These are phyloP conservation scores for Erigeron canadensis DNA, from an alignment of 129 eudicot species.

Conservation along the genomic window DNA sequence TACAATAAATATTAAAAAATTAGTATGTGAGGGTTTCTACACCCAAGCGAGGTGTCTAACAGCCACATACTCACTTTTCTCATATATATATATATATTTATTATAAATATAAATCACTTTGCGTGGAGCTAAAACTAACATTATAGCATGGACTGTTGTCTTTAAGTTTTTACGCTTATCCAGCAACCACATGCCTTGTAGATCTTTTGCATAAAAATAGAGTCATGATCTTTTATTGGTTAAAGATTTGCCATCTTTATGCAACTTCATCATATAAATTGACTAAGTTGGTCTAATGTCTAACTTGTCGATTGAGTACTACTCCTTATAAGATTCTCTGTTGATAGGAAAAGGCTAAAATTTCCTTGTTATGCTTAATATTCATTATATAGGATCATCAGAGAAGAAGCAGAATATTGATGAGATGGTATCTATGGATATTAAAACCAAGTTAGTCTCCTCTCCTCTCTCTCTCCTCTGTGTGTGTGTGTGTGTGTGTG, in stretches of 20 bases:
- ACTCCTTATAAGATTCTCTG: background rate
- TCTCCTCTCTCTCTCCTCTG: conserved; percentile 19
- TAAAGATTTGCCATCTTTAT: background rate
- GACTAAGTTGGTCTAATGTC: background rate
- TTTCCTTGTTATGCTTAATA: background rate
- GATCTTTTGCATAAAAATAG: background rate
- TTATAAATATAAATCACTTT: background rate
- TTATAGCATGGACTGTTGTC: background rate
- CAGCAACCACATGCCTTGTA: background rate
- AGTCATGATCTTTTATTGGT: conserved; percentile 2
- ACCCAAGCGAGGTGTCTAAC: no score
- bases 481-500: conserved; percentile 3
- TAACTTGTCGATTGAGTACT: background rate
- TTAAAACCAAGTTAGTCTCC: conserved; percentile 63
- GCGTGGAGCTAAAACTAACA: background rate
- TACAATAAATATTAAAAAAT: no score
- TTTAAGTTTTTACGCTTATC: background rate
- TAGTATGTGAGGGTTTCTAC: no score
- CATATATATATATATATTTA: background rate
- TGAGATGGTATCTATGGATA: conserved; percentile 60
- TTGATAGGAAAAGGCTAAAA: background rate
- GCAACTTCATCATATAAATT: background rate
- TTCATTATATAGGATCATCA: conserved; percentile 54
- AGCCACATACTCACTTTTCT: no score
- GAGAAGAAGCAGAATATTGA: conserved; percentile 55